Percentiles rank a stretch among this genome's conserved stretches.
phyloP scores from a whole-genome alignment of 2,329 filamentous ascomycete species.

The Fusarium sp. region DNA sequence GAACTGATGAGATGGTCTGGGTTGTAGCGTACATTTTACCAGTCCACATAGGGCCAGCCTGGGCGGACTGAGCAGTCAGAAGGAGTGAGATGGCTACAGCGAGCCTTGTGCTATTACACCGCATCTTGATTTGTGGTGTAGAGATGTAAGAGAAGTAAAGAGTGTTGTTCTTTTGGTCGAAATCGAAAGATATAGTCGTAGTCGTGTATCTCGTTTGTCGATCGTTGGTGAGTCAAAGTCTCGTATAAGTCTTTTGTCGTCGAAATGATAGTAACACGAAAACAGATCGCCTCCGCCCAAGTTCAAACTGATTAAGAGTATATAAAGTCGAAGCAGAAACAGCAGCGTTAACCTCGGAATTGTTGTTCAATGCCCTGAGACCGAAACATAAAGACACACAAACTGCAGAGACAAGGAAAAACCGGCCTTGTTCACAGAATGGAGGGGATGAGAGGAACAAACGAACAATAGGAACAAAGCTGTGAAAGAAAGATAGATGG shows the following conservation, averaged over 20 bases:
- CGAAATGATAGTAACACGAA: constrained; percentile 12
- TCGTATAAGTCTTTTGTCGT: constrained; percentile 15
- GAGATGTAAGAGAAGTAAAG: constrained; percentile 8
- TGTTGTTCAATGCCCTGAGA: constrained; percentile 28
- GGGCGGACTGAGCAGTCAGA: constrained; percentile 46
- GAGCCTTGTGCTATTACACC: constrained; percentile 34
- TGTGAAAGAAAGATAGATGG: constrained; percentile 21
- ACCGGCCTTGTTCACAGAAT: constrained; percentile 23
- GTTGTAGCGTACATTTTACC: constrained; percentile 48
- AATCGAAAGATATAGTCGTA: constrained; percentile 14
- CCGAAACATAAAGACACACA: constrained; percentile 18
- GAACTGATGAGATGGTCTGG: not conserved
- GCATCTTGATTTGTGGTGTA: constrained; percentile 38
- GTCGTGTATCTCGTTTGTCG: constrained; percentile 22
- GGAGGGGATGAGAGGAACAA: constrained; percentile 12
- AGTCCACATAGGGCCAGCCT: constrained; percentile 55
- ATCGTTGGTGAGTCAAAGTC: constrained; percentile 26
- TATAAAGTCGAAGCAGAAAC: constrained; percentile 6
- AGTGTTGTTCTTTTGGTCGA: constrained; percentile 12
- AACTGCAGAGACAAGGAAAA: constrained; percentile 21
- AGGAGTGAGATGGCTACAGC: constrained; percentile 47
- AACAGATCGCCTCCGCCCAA: constrained; percentile 13
- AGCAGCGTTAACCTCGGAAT: constrained; percentile 8
- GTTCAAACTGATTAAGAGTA: constrained; percentile 32
- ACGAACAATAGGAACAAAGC: constrained; percentile 28